Evolutionary conservation across 192 early-diverging fungal species (phyloP).

Genomic region (Chytriomyces confervae): DNA sequence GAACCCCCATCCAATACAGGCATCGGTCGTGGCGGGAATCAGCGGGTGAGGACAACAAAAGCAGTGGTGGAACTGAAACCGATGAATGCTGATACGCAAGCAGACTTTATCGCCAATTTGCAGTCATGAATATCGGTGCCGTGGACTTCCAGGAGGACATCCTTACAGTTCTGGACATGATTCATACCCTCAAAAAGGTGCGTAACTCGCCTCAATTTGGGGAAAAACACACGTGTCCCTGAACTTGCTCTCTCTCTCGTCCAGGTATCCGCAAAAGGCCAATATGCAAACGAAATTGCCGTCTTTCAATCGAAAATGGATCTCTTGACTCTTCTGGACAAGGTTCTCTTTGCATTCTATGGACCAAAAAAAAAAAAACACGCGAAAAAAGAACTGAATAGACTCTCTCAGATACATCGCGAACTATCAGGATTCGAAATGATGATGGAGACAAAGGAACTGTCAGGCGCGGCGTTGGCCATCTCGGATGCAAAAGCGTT

Average conservation of each 20-base stretch:
- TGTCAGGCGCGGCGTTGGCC: slow-evolving; percentile 26
- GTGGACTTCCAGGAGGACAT: slow-evolving; percentile 23
- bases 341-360: background rate
- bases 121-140: background rate
- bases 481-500: slow-evolving; percentile 38
- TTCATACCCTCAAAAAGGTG: slow-evolving; percentile 20
- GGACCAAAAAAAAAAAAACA: background rate
- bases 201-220: background rate
- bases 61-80: too few species aligned
- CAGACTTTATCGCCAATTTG: slow-evolving; percentile 25
- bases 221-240: background rate
- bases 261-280: too few species aligned
- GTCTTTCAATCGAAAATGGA: slow-evolving; percentile 22
- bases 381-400: background rate
- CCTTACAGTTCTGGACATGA: slow-evolving; percentile 1
- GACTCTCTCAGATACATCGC: slow-evolving; percentile 26
- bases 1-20: too few species aligned
- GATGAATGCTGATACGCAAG: background rate
- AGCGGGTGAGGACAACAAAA: background rate
- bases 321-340: slow-evolving; percentile 23
- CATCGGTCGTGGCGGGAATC: slow-evolving; percentile 13
- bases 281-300: too few species aligned
- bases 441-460: slow-evolving; percentile 33
- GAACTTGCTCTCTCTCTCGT: background rate
- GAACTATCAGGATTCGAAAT: slow-evolving; percentile 32